Evolutionary conservation across 176 grass and related monocot genomes (phyloP).

Genomic region (Bonia amplexicaulis): DNA sequence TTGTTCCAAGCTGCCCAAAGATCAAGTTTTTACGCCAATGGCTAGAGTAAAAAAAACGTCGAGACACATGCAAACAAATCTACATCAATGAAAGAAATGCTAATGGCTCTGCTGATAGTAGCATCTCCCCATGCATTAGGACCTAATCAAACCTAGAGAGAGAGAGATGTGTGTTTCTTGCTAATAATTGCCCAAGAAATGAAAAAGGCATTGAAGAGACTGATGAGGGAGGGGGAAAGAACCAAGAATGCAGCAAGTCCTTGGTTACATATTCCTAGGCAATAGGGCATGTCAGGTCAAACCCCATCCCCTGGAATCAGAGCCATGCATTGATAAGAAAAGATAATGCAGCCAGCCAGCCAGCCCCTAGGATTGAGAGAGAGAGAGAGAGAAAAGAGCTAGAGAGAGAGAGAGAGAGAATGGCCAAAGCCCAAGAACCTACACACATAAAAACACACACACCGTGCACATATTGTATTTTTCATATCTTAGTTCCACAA

Average conservation of each 20-base stretch:
- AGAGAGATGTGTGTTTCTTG: background rate
- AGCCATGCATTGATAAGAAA: slow-evolving; percentile 82
- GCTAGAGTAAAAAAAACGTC: background rate
- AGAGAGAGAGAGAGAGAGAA: slow-evolving; percentile 49
- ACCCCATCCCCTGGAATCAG: slow-evolving; percentile 74
- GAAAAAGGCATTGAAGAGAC: slow-evolving; percentile 37
- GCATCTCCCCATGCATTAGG: background rate
- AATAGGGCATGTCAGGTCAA: slow-evolving; percentile 82
- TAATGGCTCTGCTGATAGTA: background rate
- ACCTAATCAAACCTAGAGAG: background rate
- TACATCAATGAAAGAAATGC: slow-evolving; percentile 1
- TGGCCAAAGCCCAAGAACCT: slow-evolving; percentile 50
- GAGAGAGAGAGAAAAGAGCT: background rate
- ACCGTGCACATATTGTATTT: slow-evolving; percentile 5
- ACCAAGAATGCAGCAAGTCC: slow-evolving; percentile 48
- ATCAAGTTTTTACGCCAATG: background rate
- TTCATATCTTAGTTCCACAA: slow-evolving; percentile 34
- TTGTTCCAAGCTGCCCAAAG: background rate
- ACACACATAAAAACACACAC: slow-evolving; percentile 22
- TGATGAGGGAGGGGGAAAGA: slow-evolving; percentile 25
- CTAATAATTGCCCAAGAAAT: slow-evolving; percentile 19
- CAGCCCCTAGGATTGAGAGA: slow-evolving; percentile 20
- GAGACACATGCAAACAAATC: background rate
- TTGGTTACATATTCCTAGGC: slow-evolving; percentile 76
- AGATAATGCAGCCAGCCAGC: slow-evolving; percentile 35